A percentile compares a stretch with the other conserved stretches of the same genome.
Conservation (phyloP, 108 stramenopile genomes). For the Schizochytrium sp. region DNA sequence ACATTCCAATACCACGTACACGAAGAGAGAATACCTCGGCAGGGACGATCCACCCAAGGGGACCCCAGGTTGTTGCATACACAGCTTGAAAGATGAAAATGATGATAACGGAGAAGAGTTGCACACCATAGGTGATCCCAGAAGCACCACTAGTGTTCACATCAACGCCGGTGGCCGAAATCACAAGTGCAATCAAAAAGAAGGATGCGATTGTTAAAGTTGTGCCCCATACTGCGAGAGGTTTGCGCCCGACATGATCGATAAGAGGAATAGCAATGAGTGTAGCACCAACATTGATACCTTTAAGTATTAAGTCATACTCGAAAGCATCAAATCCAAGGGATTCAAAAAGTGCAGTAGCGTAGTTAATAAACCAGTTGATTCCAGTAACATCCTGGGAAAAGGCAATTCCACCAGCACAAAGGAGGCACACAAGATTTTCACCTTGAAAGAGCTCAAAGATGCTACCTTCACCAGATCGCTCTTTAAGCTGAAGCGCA, state of each 20-base stretch:
- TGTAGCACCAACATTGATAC: slow-evolving; percentile 42
- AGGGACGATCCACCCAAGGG: slow-evolving; percentile 41
- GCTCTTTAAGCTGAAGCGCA: not conserved
- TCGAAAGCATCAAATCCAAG: slow-evolving; percentile 47
- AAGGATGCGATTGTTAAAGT: not conserved
- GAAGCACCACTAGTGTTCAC: not conserved
- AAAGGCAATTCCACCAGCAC: slow-evolving; percentile 52
- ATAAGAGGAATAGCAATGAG: slow-evolving; percentile 10
- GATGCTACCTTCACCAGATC: slow-evolving; percentile 30
- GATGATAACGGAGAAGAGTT: slow-evolving; percentile 36
- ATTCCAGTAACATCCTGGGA: slow-evolving; percentile 47
- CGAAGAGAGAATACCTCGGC: slow-evolving; percentile 27
- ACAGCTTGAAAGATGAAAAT: slow-evolving; percentile 53
- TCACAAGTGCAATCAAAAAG: slow-evolving; percentile 22
- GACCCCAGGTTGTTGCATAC: not conserved
- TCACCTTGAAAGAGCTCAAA: slow-evolving; percentile 30
- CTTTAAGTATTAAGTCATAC: slow-evolving; percentile 15
- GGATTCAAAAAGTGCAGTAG: slow-evolving; percentile 38
- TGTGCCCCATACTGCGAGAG: slow-evolving; percentile 35
- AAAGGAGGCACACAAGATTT: slow-evolving; percentile 14
- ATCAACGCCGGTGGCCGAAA: slow-evolving; percentile 49
- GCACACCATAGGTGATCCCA: not conserved
- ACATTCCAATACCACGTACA: slow-evolving; percentile 45
- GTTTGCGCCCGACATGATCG: slow-evolving; percentile 49
- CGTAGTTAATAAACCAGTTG: slow-evolving; percentile 42